phyloP scores from a whole-genome alignment of 305 asterid species.

The Andrographis paniculata region DNA sequence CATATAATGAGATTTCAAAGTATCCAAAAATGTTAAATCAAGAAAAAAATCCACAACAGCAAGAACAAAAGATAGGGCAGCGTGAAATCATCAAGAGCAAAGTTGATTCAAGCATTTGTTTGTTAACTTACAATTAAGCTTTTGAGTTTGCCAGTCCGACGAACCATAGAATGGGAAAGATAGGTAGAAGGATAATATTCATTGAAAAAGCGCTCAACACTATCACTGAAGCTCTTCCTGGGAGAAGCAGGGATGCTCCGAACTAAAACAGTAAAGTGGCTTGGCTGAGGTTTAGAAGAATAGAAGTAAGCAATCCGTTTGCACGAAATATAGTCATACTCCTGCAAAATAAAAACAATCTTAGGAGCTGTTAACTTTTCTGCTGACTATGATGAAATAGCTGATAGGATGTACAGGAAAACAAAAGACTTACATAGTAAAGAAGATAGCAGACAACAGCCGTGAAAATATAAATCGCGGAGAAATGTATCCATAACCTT shows the following conservation, averaged over 20 bases:
- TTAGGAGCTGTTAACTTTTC: conserved; percentile 12
- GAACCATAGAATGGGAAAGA: conserved; percentile 80
- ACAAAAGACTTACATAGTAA: conserved; percentile 62
- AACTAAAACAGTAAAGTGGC: conserved; percentile 76
- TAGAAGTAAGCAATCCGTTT: conserved; percentile 62
- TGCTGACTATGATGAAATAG: conserved; percentile 15
- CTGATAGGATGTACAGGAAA: conserved; percentile 10
- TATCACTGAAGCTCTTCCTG: conserved; percentile 57
- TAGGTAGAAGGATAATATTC: conserved; percentile 75
- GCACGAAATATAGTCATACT: conserved; percentile 65
- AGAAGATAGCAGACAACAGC: conserved; percentile 93
- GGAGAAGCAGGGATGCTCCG: conserved; percentile 76
- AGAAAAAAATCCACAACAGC: conserved; percentile 4
- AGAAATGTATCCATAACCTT: conserved; percentile 98
- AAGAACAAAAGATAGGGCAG: conserved; percentile 12
- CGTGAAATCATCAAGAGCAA: conserved; percentile 16
- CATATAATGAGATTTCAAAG: conserved; percentile 1
- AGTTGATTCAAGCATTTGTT: conserved; percentile 16
- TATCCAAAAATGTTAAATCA: conserved; percentile 1
- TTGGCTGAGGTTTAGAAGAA: conserved; percentile 69
- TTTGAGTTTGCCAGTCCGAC: conserved; percentile 66
- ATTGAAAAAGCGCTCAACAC: conserved; percentile 68
- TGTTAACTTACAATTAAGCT: conserved; percentile 60
- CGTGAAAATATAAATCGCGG: conserved; percentile 77
- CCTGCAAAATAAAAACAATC: conserved; percentile 45